Conservation (phyloP, 345 rosid genomes). For the Eucalyptus tenuipes region DNA sequence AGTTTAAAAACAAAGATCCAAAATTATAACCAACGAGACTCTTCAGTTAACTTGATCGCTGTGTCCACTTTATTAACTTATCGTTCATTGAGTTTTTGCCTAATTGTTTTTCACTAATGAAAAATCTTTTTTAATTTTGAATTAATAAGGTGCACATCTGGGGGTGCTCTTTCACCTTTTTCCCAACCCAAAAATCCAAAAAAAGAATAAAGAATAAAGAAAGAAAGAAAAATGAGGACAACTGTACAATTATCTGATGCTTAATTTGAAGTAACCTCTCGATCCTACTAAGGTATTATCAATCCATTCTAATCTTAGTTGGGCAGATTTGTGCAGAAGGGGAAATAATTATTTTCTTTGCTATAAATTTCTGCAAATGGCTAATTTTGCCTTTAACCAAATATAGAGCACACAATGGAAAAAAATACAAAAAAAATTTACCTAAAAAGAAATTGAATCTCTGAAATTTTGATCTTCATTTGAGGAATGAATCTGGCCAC, state of each 20-base stretch:
- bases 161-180: not conserved
- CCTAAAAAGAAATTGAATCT: not conserved
- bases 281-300: not conserved
- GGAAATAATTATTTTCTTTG: not conserved
- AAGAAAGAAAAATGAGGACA: no score
- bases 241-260: not conserved
- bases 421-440: no score
- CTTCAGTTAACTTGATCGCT: not conserved
- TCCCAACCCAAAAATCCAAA: not conserved
- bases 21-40: not conserved
- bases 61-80: not conserved
- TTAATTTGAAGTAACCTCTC: not conserved
- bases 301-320: not conserved
- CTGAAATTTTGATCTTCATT: not conserved
- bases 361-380: not conserved
- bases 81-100: not conserved
- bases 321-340: not conserved
- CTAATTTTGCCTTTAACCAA: not conserved
- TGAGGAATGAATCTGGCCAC: not conserved
- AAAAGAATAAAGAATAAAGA: not conserved
- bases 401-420: not conserved
- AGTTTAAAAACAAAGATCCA: not conserved
- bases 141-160: not conserved
- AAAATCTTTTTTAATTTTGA: not conserved
- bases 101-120: not conserved